Evolutionary conservation across 495 filamentous ascomycete genomes (phyloP).

Genomic region (Penicillium herquei): DNA sequence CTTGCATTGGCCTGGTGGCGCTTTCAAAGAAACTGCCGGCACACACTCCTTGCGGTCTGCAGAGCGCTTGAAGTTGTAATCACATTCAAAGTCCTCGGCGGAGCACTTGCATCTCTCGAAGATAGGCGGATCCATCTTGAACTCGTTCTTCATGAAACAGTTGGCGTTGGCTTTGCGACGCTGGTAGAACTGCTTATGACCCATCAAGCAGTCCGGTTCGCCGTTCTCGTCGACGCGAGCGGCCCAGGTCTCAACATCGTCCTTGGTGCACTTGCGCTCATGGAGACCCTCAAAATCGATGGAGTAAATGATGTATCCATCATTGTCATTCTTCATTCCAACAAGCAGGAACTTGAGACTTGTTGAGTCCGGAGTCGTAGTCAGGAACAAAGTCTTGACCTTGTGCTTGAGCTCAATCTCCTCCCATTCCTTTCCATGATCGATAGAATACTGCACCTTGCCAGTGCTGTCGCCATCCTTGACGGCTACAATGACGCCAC

Average conservation of each 20-base stretch:
- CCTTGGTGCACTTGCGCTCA: constrained; percentile 72
- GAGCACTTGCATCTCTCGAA: constrained; percentile 76
- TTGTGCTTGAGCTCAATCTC: constrained; percentile 57
- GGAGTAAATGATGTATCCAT: constrained; percentile 58
- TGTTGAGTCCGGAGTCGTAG: constrained; percentile 85
- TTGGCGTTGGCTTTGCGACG: constrained; percentile 80
- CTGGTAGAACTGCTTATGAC: constrained; percentile 79
- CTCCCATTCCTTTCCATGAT: constrained; percentile 83
- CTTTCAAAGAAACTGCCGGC: constrained; percentile 48
- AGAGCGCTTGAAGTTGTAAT: constrained; percentile 75
- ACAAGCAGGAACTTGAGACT: constrained; percentile 84
- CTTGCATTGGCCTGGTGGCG: constrained; percentile 65
- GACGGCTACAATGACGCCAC: constrained; percentile 80
- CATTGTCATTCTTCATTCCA: constrained; percentile 36
- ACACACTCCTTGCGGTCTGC: constrained; percentile 66
- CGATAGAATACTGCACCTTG: constrained; percentile 73
- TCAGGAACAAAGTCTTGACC: constrained; percentile 65
- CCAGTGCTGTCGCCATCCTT: constrained; percentile 62
- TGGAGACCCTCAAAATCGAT: constrained; percentile 83
- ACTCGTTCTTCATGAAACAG: constrained; percentile 85
- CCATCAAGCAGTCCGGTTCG: constrained; percentile 88
- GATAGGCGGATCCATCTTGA: constrained; percentile 65
- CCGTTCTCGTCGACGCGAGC: constrained; percentile 78
- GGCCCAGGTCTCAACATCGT: constrained; percentile 84
- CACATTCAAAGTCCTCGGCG: constrained; percentile 86